Conservation (phyloP, 805 yeast genomes). For the Lipomyces starkeyi region DNA sequence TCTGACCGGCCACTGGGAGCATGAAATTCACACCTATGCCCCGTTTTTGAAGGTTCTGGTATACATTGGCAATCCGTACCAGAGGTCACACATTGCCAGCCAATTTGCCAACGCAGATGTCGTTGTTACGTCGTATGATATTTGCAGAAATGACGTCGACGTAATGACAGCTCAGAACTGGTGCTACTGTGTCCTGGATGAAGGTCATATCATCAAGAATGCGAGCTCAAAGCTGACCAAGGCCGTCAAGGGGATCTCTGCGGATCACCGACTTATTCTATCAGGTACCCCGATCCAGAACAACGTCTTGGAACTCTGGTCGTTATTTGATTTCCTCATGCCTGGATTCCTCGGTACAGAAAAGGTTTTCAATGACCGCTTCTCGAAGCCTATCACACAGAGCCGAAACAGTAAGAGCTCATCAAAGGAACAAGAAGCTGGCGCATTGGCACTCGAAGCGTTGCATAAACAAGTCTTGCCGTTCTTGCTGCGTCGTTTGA, state of each 20-base stretch:
- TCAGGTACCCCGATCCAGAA: slow-evolving; percentile 99
- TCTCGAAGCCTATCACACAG: slow-evolving; percentile 97
- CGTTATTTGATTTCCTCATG: slow-evolving; percentile 95
- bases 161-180: slow-evolving; percentile 65
- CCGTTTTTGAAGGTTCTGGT: slow-evolving; percentile 83
- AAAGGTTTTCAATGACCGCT: slow-evolving; percentile 88
- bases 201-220: slow-evolving; percentile 96
- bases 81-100: slow-evolving; percentile 62
- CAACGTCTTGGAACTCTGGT: slow-evolving; percentile 96
- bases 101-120: slow-evolving; percentile 70
- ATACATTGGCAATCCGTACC: slow-evolving; percentile 91
- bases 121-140: slow-evolving; percentile 94
- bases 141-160: slow-evolving; percentile 88
- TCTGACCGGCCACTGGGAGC: slow-evolving; percentile 98
- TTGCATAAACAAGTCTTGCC: slow-evolving; percentile 96
- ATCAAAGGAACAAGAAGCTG: slow-evolving; percentile 94
- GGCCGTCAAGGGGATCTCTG: slow-evolving; percentile 79
- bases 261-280: slow-evolving; percentile 87
- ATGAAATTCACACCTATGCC: slow-evolving; percentile 86
- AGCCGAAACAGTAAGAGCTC: slow-evolving; percentile 82
- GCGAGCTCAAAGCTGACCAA: slow-evolving; percentile 85
- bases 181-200: slow-evolving; percentile 95
- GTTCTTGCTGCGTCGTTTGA: slow-evolving; percentile 91
- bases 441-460: slow-evolving; percentile 94
- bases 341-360: slow-evolving; percentile 98